A percentile compares a stretch with the other conserved stretches of the same genome.
phyloP scores from a whole-genome alignment of 352 stramenopile species.

The Globisporangium apiculatum region DNA sequence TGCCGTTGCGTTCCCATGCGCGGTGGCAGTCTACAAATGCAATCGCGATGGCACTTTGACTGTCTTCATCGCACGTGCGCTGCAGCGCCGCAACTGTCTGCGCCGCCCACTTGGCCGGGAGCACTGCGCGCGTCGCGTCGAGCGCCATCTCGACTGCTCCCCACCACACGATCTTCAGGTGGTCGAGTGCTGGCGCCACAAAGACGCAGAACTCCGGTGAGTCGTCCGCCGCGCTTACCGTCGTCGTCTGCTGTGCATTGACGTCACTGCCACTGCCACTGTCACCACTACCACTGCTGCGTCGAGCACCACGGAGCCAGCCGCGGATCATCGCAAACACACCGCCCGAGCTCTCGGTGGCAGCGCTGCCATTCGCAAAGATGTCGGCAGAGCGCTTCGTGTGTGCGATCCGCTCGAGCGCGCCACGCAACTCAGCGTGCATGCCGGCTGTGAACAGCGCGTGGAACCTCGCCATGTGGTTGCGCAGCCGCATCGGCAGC shows the following conservation, averaged over 20 bases:
- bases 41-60: not conserved
- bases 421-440: slow-evolving; percentile 3
- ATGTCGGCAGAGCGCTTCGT: not conserved
- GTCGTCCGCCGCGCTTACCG: not conserved
- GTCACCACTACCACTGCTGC: too few species aligned
- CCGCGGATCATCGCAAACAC: not conserved
- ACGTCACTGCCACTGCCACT: too few species aligned
- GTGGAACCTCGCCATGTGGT: slow-evolving; percentile 7
- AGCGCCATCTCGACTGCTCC: slow-evolving; percentile 19
- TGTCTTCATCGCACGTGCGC: slow-evolving; percentile 4
- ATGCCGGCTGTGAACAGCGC: slow-evolving; percentile 1
- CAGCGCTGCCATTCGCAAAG: not conserved
- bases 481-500: slow-evolving; percentile 1
- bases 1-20: not conserved
- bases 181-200: slow-evolving; percentile 10
- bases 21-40: slow-evolving; percentile 1
- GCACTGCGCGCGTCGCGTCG: slow-evolving; percentile 9
- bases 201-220: slow-evolving; percentile 8
- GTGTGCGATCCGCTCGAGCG: slow-evolving; percentile 4
- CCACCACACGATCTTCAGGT: slow-evolving; percentile 23
- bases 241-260: not conserved
- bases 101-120: not conserved
- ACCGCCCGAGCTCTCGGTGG: not conserved
- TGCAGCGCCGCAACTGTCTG: not conserved
- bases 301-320: not conserved